Conservation (phyloP, 176 grass and related monocot genomes). For the Oryza rufipogon region DNA sequence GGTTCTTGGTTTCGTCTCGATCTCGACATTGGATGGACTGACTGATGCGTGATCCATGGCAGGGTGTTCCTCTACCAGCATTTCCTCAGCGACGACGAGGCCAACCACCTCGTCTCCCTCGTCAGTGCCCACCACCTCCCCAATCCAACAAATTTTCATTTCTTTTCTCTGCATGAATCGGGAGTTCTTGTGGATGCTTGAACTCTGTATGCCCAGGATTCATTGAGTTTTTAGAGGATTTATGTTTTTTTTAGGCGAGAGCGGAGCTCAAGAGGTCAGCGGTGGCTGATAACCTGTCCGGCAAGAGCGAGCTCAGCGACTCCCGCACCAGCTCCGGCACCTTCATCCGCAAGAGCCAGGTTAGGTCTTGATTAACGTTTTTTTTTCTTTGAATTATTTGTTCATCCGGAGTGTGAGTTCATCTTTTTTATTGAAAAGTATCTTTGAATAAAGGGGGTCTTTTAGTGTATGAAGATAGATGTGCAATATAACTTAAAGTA, state of each 20-base stretch:
- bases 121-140: conserved; percentile 39
- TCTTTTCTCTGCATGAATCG: neutral
- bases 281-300: conserved; percentile 78
- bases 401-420: neutral
- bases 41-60: conserved; percentile 29
- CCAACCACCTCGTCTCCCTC: conserved; percentile 83
- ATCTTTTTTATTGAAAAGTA: neutral
- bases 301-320: conserved; percentile 74
- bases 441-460: neutral
- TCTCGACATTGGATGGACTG: conserved; percentile 29
- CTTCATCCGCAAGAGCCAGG: conserved; percentile 82
- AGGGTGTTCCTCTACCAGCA: conserved; percentile 82
- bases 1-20: neutral
- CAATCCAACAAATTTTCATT: neutral
- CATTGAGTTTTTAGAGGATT: conserved; percentile 1
- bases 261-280: conserved; percentile 81
- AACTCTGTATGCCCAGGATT: neutral
- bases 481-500: neutral
- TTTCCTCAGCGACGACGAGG: conserved; percentile 85
- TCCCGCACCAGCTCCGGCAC: conserved; percentile 82
- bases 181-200: neutral
- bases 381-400: neutral
- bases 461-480: neutral
- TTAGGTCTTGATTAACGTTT: conserved; percentile 21
- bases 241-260: conserved; percentile 61